These are phyloP conservation scores for Emydomyces testavorans DNA, from an alignment of 2,329 filamentous ascomycete genomes.

Conservation along the genomic window DNA sequence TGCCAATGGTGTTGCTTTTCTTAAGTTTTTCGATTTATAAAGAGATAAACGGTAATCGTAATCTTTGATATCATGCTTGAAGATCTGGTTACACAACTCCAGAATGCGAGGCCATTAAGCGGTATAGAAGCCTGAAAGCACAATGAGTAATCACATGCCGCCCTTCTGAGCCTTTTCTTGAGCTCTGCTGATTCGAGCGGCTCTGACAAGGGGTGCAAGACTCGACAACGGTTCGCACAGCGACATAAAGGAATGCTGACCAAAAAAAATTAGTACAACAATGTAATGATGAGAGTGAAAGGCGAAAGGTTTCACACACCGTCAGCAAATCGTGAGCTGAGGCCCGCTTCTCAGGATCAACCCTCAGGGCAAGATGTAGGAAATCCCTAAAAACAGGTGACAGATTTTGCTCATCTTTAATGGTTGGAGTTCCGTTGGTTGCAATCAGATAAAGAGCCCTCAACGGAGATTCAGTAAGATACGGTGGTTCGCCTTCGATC, in stretches of 20 bases:
- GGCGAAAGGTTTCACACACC: slow-evolving; percentile 46
- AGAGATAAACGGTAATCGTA: background rate
- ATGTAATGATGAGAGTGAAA: background rate
- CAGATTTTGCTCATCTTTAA: slow-evolving; percentile 82
- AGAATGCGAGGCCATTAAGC: background rate
- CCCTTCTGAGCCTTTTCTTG: slow-evolving; percentile 70
- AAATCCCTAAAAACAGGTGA: slow-evolving; percentile 81
- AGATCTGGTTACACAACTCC: background rate
- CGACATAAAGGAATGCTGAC: slow-evolving; percentile 69
- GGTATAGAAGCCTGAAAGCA: background rate
- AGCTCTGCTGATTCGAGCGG: slow-evolving; percentile 71
- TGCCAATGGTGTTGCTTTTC: background rate
- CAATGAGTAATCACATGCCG: slow-evolving; percentile 21
- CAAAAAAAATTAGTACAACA: slow-evolving; percentile 15
- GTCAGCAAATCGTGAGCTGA: slow-evolving; percentile 86
- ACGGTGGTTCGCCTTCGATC: slow-evolving; percentile 97
- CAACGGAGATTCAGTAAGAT: slow-evolving; percentile 86
- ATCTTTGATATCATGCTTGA: background rate
- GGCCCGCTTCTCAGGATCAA: slow-evolving; percentile 92
- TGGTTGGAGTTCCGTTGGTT: slow-evolving; percentile 85
- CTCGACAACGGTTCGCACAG: slow-evolving; percentile 61
- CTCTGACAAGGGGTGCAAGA: slow-evolving; percentile 73
- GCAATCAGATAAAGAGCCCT: slow-evolving; percentile 91
- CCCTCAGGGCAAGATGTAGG: slow-evolving; percentile 82
- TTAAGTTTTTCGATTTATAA: background rate